Base-by-base conservation (phyloP, 345 rosid genomes). In the Citrus cavaleriei region DNA sequence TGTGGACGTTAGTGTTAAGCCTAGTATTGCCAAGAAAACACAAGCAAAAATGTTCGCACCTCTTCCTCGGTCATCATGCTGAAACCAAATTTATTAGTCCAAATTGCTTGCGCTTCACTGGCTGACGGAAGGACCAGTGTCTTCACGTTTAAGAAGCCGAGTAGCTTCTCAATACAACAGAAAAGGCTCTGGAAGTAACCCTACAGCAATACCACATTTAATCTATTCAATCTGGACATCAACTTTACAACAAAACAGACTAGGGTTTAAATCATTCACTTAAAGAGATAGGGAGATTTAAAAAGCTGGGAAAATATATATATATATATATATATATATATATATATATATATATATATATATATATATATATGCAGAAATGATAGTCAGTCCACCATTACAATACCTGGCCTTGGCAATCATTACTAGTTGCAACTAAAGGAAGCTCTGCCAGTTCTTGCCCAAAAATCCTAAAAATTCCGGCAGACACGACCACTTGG, bases 401-500 rank as follows among this genome's bases (percentile, higher is more conserved):
- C 2, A 46, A 32, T 82, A 94, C 99, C 93, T 89, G 85, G 73
- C 97, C 97, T 84, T 91, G 91, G 61, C 70, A 82, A 24, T 88
- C 93, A 64, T 78, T 82, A 74, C 87, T 87, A 27, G 98, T 96
- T 60, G 99, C 98, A 75, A 90, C 99, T 61, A 94, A 75, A 78
- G 99, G 99, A 77, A 96, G 90, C 78, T 96, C 99, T 8, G 99
- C 99, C 81, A 93, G 79, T 68, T 96, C 98, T 76, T 81, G 80
- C 80, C 98, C 98, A 13, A 95, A 93, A 72, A 95, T 79, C 73
- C 99, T 86, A 69, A 94, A 84, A 63, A 91, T 85, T 80, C 94
- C 99, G 21, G 90, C 93, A 7, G 95, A 91, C 46, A 93, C 97
- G 1, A 94, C 90, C 65, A 84, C 96, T 72, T 87, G 89, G 86